Evolutionary conservation across 2,329 filamentous ascomycete genomes (phyloP).

Genomic region (Nannizziopsis barbatae): DNA sequence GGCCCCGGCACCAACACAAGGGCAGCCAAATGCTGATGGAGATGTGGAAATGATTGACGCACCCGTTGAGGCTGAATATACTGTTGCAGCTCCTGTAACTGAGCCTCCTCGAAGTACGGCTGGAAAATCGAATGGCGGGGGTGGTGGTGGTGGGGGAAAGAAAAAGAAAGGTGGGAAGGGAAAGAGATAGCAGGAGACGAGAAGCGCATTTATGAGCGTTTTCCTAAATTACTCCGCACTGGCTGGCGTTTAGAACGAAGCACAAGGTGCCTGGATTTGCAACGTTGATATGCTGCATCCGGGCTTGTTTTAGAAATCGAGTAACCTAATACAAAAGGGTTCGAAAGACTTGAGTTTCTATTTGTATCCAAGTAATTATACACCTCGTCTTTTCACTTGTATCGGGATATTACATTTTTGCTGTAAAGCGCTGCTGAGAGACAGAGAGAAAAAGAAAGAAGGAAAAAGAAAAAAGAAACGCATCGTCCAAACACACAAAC

Average conservation of each 20-base stretch:
- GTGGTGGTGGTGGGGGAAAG: conserved; percentile 55
- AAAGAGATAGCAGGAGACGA: conserved; percentile 44
- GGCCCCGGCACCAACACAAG: conserved; percentile 23
- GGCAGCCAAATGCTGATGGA: conserved; percentile 8
- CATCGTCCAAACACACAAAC: conserved; percentile 4
- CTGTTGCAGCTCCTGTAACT: conserved; percentile 26
- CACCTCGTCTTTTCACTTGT: background rate
- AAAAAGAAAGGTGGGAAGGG: conserved; percentile 65
- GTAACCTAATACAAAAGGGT: too few relatives aligned
- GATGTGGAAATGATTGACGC: conserved; percentile 32
- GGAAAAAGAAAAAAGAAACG: conserved; percentile 3
- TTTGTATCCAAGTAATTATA: background rate
- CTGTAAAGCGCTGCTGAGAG: background rate
- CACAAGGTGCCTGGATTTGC: background rate
- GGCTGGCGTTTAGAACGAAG: background rate
- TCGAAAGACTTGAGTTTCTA: too few relatives aligned
- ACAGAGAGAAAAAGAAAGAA: background rate
- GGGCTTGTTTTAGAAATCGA: too few relatives aligned
- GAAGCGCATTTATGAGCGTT: too few relatives aligned
- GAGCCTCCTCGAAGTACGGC: conserved; percentile 51
- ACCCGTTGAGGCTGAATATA: conserved; percentile 17
- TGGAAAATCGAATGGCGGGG: conserved; percentile 46
- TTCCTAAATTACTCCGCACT: background rate
- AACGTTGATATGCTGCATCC: too few relatives aligned
- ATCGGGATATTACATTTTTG: background rate